Percentiles rank a stretch among this genome's conserved stretches.
Conservation (phyloP, 1,284 basidiomycete species). For the Cerioporus squamosus region DNA sequence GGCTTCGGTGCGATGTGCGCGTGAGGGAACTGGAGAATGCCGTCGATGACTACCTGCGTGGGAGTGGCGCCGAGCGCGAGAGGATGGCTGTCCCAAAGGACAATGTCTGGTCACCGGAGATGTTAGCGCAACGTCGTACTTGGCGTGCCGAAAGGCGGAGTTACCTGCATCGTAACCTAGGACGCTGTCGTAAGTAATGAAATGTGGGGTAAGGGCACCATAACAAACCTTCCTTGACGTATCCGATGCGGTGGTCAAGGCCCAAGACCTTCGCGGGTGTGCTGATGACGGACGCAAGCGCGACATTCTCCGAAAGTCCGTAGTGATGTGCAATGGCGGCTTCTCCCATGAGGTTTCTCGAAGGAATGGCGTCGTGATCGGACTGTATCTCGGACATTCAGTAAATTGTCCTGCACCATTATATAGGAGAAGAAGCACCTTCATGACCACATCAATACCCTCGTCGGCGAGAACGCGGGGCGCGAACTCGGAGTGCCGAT, state of each 20-base stretch:
- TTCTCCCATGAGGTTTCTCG: constrained; percentile 70
- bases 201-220: neutral
- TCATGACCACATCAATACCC: constrained; percentile 71
- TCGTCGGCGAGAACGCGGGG: constrained; percentile 71
- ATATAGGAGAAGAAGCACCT: constrained; percentile 44
- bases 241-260: constrained; percentile 69
- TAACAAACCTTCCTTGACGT: constrained; percentile 49
- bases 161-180: constrained; percentile 41
- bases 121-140: neutral
- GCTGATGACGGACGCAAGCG: constrained; percentile 64
- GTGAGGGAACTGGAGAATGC: constrained; percentile 57
- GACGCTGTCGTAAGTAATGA: neutral
- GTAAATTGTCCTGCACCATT: neutral
- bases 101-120: constrained; percentile 62
- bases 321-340: constrained; percentile 73
- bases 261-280: constrained; percentile 67
- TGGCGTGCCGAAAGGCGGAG: neutral
- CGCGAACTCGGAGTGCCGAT: constrained; percentile 79
- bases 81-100: constrained; percentile 90
- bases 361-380: constrained; percentile 72
- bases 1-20: constrained; percentile 53
- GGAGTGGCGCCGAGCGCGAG: constrained; percentile 75
- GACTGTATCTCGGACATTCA: constrained; percentile 40
- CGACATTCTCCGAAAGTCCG: constrained; percentile 47
- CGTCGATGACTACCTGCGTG: constrained; percentile 73